phyloP scores from a whole-genome alignment of 192 early-diverging fungal species.

The Linnemannia hyalina region DNA sequence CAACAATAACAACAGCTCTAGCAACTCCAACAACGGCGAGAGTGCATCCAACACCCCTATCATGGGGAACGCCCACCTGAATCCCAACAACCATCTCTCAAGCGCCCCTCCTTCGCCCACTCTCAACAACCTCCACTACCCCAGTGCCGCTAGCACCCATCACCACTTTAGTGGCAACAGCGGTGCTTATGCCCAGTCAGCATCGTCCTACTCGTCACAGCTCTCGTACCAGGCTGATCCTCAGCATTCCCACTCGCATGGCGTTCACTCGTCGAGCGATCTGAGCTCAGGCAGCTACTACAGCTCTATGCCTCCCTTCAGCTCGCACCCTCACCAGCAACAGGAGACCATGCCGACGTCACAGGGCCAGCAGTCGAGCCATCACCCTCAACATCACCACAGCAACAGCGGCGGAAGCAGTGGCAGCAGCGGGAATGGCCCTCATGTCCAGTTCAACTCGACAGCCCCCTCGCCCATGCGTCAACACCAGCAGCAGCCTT shows the following conservation, averaged over 20 bases:
- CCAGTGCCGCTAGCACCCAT: constrained; percentile 20
- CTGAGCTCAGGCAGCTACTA: constrained; percentile 29
- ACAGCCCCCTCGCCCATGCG: constrained; percentile 51
- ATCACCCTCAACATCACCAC: constrained; percentile 1
- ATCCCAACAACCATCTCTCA: constrained; percentile 22
- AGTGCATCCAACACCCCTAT: constrained; percentile 33
- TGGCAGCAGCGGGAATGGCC: constrained; percentile 15
- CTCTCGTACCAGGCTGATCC: neutral
- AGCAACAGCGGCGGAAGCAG: constrained; percentile 21
- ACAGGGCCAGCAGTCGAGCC: constrained; percentile 2
- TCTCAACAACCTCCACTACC: constrained; percentile 30
- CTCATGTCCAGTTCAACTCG: constrained; percentile 35
- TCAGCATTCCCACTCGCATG: constrained; percentile 24
- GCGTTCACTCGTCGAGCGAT: constrained; percentile 15
- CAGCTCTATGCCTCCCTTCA: constrained; percentile 22
- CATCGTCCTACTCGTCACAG: constrained; percentile 22
- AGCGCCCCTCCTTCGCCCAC: constrained; percentile 48
- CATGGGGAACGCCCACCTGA: constrained; percentile 21
- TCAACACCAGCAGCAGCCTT: constrained; percentile 43
- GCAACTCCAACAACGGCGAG: neutral
- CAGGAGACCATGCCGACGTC: constrained; percentile 1
- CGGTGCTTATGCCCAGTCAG: constrained; percentile 1
- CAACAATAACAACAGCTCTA: neutral
- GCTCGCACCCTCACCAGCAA: constrained; percentile 24
- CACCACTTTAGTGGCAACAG: constrained; percentile 22